These are phyloP conservation scores for Umbelopsis ramanniana DNA, from an alignment of 192 early-diverging fungal genomes.

Conservation along the genomic window DNA sequence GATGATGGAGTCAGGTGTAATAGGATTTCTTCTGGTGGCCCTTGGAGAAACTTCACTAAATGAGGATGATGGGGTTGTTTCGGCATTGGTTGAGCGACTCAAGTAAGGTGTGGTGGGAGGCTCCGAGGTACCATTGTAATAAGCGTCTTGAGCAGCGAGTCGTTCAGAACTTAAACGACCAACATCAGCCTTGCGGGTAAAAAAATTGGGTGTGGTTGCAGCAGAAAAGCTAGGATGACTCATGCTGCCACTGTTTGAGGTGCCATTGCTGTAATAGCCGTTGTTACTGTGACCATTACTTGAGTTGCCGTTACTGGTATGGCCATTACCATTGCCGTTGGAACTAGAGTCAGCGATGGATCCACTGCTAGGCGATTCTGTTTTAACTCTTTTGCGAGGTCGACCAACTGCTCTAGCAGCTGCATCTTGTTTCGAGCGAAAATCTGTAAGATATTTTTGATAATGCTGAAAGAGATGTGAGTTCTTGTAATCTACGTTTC, in stretches of 20 bases:
- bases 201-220: neutral
- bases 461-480: constrained; percentile 33
- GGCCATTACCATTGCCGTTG: constrained; percentile 32
- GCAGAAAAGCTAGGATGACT: neutral
- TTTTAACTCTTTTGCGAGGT: constrained; percentile 22
- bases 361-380: constrained; percentile 28
- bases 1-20: neutral
- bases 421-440: constrained; percentile 45
- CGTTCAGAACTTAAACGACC: constrained; percentile 4
- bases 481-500: no score
- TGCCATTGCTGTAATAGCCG: constrained; percentile 5
- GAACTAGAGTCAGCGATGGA: constrained; percentile 40
- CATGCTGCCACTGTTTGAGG: neutral
- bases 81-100: neutral
- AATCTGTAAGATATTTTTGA: constrained; percentile 44
- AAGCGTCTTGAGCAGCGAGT: constrained; percentile 11
- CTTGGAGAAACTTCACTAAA: neutral
- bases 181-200: constrained; percentile 8
- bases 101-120: neutral
- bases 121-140: neutral
- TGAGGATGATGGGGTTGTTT: neutral
- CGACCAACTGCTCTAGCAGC: constrained; percentile 25
- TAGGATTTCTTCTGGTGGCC: neutral
- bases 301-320: constrained; percentile 28
- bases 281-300: constrained; percentile 20